These are phyloP conservation scores for Triticum monococcum DNA, from an alignment of 176 grass and related monocot species.

Conservation along the genomic window DNA sequence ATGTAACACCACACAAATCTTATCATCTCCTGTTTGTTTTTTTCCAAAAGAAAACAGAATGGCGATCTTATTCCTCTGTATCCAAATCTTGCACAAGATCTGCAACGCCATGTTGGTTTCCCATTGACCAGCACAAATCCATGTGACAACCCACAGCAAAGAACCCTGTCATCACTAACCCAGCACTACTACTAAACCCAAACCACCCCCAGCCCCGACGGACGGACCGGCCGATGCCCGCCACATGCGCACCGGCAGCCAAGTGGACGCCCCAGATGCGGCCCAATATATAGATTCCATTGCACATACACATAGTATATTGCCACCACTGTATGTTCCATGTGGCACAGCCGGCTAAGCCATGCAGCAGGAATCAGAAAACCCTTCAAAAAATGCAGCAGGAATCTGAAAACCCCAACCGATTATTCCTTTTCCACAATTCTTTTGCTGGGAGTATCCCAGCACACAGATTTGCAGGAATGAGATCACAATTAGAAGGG, in stretches of 20 bases:
- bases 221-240: not conserved
- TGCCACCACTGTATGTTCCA: not conserved
- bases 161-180: constrained; percentile 12
- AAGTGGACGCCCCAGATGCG: constrained; percentile 26
- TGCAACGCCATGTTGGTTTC: constrained; percentile 2
- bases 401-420: constrained; percentile 31
- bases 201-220: not conserved
- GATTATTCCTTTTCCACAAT: not conserved
- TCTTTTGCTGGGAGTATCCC: not conserved
- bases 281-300: not conserved
- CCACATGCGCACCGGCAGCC: not conserved
- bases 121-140: constrained; percentile 43
- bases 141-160: constrained; percentile 18
- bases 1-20: not conserved
- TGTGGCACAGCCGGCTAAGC: constrained; percentile 34
- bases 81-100: constrained; percentile 44
- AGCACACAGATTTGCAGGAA: constrained; percentile 23
- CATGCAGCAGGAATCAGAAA: constrained; percentile 22
- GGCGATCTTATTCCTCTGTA: not conserved
- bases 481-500: constrained; percentile 21
- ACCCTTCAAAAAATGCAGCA: not conserved
- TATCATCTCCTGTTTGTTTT: not conserved
- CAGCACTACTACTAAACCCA: not conserved
- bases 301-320: not conserved
- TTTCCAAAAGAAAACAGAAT: constrained; percentile 6